Conservation (phyloP, 371 early-diverging fungal species). For the Haplosporangium sp. region DNA sequence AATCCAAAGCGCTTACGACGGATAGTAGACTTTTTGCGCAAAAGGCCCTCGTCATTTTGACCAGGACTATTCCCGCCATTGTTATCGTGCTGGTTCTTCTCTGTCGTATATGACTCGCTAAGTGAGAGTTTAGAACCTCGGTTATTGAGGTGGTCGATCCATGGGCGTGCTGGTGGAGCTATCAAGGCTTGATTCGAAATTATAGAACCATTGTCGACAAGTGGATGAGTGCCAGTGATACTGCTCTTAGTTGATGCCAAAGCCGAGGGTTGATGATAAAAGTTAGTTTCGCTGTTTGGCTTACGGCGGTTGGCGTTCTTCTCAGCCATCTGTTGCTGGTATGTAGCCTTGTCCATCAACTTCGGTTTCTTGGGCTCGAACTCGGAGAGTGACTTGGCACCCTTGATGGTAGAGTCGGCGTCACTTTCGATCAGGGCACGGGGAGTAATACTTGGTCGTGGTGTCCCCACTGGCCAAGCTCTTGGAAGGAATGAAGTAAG, state of each 20-base stretch:
- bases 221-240: constrained; percentile 35
- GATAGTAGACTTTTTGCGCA: constrained; percentile 44
- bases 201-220: constrained; percentile 22
- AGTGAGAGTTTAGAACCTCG: constrained; percentile 29
- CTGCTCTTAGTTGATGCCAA: constrained; percentile 23
- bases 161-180: constrained; percentile 38
- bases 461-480: constrained; percentile 54
- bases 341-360: constrained; percentile 55
- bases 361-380: constrained; percentile 57
- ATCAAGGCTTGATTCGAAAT: constrained; percentile 25
- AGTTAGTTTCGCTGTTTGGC: constrained; percentile 17
- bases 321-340: constrained; percentile 49
- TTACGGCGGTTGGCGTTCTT: constrained; percentile 43
- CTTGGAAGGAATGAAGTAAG: constrained; percentile 62
- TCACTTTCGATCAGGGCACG: constrained; percentile 26
- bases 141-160: constrained; percentile 43
- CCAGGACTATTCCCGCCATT: constrained; percentile 1
- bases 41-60: constrained; percentile 21
- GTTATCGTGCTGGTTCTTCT: constrained; percentile 37
- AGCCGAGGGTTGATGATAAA: constrained; percentile 35
- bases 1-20: constrained; percentile 48
- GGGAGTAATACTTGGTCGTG: constrained; percentile 19
- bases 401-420: constrained; percentile 22
- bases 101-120: constrained; percentile 38
- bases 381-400: constrained; percentile 49